Evolutionary conservation across 169 alveolate species (phyloP).

Genomic region (Theileria parva): DNA sequence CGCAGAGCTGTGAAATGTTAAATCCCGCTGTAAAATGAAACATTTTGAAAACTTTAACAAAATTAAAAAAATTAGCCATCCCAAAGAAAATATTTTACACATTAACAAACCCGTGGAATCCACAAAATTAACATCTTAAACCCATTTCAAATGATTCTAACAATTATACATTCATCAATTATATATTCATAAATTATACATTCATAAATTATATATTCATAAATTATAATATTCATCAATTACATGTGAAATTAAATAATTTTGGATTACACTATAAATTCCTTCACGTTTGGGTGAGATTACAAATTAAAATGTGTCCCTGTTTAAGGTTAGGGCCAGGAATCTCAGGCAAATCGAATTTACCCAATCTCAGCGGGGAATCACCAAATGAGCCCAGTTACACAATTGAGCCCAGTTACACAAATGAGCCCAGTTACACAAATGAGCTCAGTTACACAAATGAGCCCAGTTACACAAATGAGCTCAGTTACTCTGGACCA

Average conservation of each 20-base stretch:
- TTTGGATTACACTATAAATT: constrained; percentile 7
- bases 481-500: background rate
- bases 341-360: background rate
- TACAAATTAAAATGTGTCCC: constrained; percentile 5
- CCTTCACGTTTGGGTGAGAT: background rate
- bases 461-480: too few relatives aligned
- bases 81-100: background rate
- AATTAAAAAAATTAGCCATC: background rate
- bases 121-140: background rate
- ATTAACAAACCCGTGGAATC: background rate
- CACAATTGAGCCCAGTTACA: too few relatives aligned
- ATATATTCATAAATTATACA: background rate
- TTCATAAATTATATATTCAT: too few relatives aligned
- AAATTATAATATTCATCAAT: too few relatives aligned
- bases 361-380: background rate
- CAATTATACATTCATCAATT: background rate
- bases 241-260: background rate
- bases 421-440: too few relatives aligned
- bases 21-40: background rate
- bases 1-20: background rate
- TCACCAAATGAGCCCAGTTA: background rate
- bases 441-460: too few relatives aligned
- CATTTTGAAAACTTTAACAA: background rate
- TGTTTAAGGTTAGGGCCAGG: constrained; percentile 4
- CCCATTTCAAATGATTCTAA: background rate